A percentile compares a stretch with the other conserved stretches of the same genome.
Evolutionary conservation across 345 rosid genomes (phyloP).

Genomic region (Pistacia integerrima): DNA sequence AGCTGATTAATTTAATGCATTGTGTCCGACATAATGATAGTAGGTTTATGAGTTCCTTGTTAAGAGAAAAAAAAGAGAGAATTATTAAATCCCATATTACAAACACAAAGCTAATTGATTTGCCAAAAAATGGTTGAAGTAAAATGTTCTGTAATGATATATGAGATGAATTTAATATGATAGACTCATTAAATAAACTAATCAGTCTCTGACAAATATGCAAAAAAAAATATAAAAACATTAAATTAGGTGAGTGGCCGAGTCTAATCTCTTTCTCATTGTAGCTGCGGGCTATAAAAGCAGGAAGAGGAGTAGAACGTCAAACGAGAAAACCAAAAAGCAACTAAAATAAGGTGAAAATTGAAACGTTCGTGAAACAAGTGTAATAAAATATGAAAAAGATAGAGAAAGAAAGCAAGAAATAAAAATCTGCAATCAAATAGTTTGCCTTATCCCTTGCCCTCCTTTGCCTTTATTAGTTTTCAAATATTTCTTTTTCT

Average conservation of each 20-base stretch:
- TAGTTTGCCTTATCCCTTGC: constrained; percentile 47
- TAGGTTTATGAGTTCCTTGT: background rate
- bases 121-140: background rate
- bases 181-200: background rate
- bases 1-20: background rate
- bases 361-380: constrained; percentile 30
- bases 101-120: background rate
- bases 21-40: background rate
- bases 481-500: constrained; percentile 41
- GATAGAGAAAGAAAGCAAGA: background rate
- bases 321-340: constrained; percentile 16
- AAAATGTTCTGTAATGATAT: background rate
- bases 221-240: background rate
- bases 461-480: constrained; percentile 40
- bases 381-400: constrained; percentile 21
- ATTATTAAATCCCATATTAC: no score
- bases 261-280: background rate
- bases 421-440: constrained; percentile 19
- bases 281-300: background rate
- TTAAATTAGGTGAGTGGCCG: background rate
- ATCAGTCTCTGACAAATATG: no score
- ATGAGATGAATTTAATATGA: background rate
- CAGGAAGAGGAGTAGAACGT: constrained; percentile 4
- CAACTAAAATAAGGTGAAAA: constrained; percentile 15
- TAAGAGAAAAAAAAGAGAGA: no score